Evolutionary conservation across 495 filamentous ascomycete genomes (phyloP).

Genomic region (Aspergillus haitiensis): DNA sequence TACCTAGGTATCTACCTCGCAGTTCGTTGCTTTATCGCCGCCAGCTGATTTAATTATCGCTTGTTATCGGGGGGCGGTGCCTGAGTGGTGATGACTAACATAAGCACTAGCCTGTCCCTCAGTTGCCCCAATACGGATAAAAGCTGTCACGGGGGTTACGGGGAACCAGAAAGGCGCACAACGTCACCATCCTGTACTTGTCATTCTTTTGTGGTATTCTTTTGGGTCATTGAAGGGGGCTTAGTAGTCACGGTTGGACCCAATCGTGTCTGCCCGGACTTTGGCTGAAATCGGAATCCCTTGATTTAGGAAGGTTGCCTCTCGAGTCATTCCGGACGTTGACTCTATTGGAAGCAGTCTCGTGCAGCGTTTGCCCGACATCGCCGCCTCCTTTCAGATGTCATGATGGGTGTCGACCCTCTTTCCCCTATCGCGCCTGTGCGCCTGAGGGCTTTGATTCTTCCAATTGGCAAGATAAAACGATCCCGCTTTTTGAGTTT

Average conservation of each 20-base stretch:
- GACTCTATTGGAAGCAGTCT: constrained; percentile 38
- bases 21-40: not conserved
- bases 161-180: constrained; percentile 9
- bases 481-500: constrained; percentile 78
- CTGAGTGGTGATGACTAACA: constrained; percentile 5
- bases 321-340: constrained; percentile 4
- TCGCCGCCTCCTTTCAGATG: constrained; percentile 39
- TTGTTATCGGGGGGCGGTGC: constrained; percentile 7
- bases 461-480: constrained; percentile 84
- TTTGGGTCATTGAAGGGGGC: constrained; percentile 8
- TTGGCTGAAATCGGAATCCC: not conserved
- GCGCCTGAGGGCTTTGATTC: constrained; percentile 76
- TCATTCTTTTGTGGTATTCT: not conserved
- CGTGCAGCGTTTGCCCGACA: constrained; percentile 22
- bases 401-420: constrained; percentile 79
- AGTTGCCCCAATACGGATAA: not conserved
- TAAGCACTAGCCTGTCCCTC: not conserved
- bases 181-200: constrained; percentile 1
- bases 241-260: constrained; percentile 8
- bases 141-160: constrained; percentile 7
- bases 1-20: not conserved
- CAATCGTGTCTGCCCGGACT: not conserved
- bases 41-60: not conserved
- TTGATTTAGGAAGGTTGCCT: not conserved
- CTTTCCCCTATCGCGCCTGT: constrained; percentile 87